These are phyloP conservation scores for Lichtheimia corymbifera DNA, from an alignment of 371 early-diverging fungal species.

Conservation along the genomic window DNA sequence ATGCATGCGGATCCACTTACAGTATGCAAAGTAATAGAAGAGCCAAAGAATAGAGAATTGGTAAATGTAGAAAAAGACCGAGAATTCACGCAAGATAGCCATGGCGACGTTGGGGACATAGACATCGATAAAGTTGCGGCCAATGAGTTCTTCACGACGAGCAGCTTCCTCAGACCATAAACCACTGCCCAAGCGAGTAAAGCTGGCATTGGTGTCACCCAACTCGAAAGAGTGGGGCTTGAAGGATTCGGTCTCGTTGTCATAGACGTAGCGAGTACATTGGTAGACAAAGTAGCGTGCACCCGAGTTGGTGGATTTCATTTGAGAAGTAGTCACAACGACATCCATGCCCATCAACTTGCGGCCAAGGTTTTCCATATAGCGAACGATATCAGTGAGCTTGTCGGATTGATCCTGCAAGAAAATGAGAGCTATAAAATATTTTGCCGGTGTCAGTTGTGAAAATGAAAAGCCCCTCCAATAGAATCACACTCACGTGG, in stretches of 20 bases:
- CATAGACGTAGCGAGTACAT: constrained; percentile 73
- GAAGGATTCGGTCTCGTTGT: constrained; percentile 43
- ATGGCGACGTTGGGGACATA: constrained; percentile 47
- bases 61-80: constrained; percentile 69
- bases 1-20: constrained; percentile 48
- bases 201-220: constrained; percentile 50
- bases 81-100: constrained; percentile 60
- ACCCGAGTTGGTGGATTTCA: constrained; percentile 42
- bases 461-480: constrained; percentile 38
- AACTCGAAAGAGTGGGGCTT: constrained; percentile 59
- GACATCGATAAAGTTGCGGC: constrained; percentile 69
- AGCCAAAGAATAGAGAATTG: constrained; percentile 74
- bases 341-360: constrained; percentile 35
- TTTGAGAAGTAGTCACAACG: constrained; percentile 39
- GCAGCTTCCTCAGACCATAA: constrained; percentile 50
- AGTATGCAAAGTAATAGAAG: constrained; percentile 45
- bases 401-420: constrained; percentile 15
- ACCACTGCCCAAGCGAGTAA: constrained; percentile 51
- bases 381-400: neutral
- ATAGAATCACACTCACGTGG: constrained; percentile 37
- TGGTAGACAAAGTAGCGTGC: constrained; percentile 71
- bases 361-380: constrained; percentile 10
- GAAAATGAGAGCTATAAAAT: constrained; percentile 44
- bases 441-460: constrained; percentile 31
- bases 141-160: constrained; percentile 55